Evolutionary conservation across 331 rosid species (phyloP), one percentile per base, ranked within the genome.

Genomic region (Pyracantha coccinea): DNA sequence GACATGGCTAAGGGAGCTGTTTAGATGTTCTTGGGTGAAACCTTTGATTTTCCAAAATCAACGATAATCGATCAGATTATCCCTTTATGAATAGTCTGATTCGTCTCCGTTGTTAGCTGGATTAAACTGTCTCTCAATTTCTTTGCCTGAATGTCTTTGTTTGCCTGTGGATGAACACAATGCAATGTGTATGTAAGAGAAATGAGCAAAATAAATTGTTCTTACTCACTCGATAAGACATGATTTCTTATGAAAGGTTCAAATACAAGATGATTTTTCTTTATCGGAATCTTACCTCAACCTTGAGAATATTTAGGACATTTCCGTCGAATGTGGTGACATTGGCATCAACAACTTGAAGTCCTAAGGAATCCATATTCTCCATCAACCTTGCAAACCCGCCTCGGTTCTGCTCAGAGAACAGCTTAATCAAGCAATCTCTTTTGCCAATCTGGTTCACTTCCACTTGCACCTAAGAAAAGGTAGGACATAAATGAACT

Each of bases 351-450:
- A 74, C 68, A 50, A 89, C 93, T 72, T 87, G 84, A 50, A 93
- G 82, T 53, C 93, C 93, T 77, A 87, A 67, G n/a, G 84, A 86
- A 84, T 88, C 76, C 50, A 91, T 71, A 58, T 87, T 88, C 77
- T 86, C 89, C 82, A 93, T 84, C 83, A 92, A 87, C 76, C 83
- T 85, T 28, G 85, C 63, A 81, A 93, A 80, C 27, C 86, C 88
- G 20, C 89, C 91, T 70, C 62, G 83, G 80, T 76, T 87, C 28
- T 78, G 76, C 77, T 86, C 83, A 81, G 81, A 64, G 73, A 69
- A 77, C 45, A 87, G 19, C 83, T 85, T 90, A 27, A 93, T 73
- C 71, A 88, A 68, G 83, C 80, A 88, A 44, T 73, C 82, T 82
- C 75, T 79, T 80, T 71, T 64, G 29, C 85, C 73, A 21, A 88